Percentiles rank a stretch among this genome's conserved stretches.
Conservation (phyloP, 306 rosid species). For the Citrullus colocynthis region DNA sequence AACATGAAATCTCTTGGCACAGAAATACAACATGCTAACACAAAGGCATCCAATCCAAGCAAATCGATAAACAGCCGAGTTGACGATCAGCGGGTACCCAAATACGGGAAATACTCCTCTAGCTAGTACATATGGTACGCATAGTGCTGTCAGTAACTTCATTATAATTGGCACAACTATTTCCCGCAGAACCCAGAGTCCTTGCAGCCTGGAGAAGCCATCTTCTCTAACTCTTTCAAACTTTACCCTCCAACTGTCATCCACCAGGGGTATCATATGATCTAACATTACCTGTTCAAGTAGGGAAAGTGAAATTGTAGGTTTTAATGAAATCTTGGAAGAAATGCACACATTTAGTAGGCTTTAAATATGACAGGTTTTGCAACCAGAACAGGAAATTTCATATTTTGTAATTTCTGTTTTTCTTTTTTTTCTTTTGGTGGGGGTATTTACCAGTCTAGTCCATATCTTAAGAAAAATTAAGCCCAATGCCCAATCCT, state of each 20-base stretch:
- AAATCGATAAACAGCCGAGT: conserved; percentile 92
- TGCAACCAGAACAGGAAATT: neutral
- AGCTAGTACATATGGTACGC: conserved; percentile 86
- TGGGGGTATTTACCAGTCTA: conserved; percentile 48
- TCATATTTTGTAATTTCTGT: neutral
- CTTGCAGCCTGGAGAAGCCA: conserved; percentile 93
- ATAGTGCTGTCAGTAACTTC: conserved; percentile 87
- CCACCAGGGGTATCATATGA: conserved; percentile 95
- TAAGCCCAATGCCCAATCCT: conserved; percentile 99
- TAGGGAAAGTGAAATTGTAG: neutral
- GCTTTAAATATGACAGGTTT: neutral
- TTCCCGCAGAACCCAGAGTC: conserved; percentile 93
- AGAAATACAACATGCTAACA: conserved; percentile 69
- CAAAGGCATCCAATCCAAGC: conserved; percentile 97
- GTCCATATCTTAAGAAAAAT: conserved; percentile 99
- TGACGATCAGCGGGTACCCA: conserved; percentile 86
- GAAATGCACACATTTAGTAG: neutral
- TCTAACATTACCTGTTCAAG: conserved; percentile 80
- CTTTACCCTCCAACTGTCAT: conserved; percentile 88
- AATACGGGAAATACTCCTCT: conserved; percentile 87
- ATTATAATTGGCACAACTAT: conserved; percentile 88
- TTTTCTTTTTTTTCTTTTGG: too few species aligned
- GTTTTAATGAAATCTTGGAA: neutral
- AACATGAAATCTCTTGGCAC: conserved; percentile 90
- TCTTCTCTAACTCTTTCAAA: conserved; percentile 95